These are phyloP conservation scores for Globisporangium mamillatum DNA, from an alignment of 352 stramenopile genomes.

Conservation along the genomic window DNA sequence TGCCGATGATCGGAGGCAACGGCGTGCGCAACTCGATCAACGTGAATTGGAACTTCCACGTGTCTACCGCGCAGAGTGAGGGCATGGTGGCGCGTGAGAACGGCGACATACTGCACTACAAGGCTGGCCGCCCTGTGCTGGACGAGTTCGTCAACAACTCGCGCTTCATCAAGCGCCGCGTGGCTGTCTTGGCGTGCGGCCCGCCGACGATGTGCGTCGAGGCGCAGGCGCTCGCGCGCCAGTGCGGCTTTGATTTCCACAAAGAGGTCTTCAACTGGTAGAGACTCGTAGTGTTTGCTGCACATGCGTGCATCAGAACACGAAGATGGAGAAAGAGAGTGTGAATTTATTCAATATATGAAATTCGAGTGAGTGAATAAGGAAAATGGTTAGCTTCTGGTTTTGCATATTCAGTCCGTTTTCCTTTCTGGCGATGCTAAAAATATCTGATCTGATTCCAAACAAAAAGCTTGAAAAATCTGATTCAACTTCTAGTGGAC, in stretches of 20 bases:
- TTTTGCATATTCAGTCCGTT: too few species aligned
- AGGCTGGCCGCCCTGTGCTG: constrained; percentile 51
- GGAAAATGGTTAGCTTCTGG: too few species aligned
- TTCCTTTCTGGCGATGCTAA: too few species aligned
- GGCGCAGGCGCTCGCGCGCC: constrained; percentile 56
- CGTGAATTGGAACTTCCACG: constrained; percentile 61
- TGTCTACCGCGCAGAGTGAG: constrained; percentile 49
- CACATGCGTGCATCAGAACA: too few species aligned
- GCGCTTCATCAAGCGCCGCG: constrained; percentile 51
- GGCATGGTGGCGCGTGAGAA: constrained; percentile 47
- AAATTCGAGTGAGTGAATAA: too few species aligned
- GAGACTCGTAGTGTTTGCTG: neutral
- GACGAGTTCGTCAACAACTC: constrained; percentile 71
- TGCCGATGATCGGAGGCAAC: constrained; percentile 18
- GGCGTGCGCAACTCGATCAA: constrained; percentile 10
- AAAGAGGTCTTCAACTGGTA: constrained; percentile 85
- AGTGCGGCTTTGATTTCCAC: constrained; percentile 76
- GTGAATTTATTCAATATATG: too few species aligned
- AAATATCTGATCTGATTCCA: too few species aligned
- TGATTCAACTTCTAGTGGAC: too few species aligned
- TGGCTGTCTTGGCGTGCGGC: constrained; percentile 71
- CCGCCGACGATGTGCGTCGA: constrained; percentile 74
- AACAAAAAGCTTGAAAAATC: too few species aligned
- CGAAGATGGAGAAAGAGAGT: too few species aligned
- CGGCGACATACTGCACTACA: constrained; percentile 53